Evolutionary conservation across 176 grass and related monocot species (phyloP).

Genomic region (sorghum (Sorghum bicolor)): DNA sequence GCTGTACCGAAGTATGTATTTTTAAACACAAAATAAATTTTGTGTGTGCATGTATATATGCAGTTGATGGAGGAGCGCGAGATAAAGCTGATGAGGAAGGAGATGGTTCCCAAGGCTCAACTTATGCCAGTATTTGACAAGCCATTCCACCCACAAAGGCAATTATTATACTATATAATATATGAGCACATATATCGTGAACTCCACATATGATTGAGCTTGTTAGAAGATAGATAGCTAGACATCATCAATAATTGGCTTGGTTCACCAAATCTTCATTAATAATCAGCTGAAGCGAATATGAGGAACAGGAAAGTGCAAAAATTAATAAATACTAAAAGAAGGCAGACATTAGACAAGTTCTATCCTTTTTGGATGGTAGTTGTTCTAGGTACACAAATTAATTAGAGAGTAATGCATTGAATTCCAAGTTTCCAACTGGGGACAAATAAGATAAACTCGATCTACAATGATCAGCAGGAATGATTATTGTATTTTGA

Average conservation of each 20-base stretch:
- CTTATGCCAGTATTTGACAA: conserved; percentile 94
- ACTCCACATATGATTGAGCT: conserved; percentile 3
- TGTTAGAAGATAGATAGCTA: not conserved
- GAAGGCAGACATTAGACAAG: not conserved
- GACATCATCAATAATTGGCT: not conserved
- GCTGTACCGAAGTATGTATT: not conserved
- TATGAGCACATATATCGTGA: conserved; percentile 26
- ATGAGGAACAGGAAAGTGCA: not conserved
- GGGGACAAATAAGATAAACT: not conserved
- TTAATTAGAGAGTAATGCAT: not conserved
- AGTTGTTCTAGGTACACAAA: not conserved
- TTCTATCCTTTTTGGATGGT: conserved; percentile 12
- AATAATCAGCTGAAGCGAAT: not conserved
- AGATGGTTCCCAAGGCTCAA: conserved; percentile 96
- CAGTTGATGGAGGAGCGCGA: conserved; percentile 91
- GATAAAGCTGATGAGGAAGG: conserved; percentile 92
- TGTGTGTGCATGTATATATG: not conserved
- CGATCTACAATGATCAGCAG: not conserved
- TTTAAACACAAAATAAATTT: not conserved
- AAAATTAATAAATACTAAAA: not conserved
- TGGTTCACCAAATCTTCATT: conserved; percentile 27
- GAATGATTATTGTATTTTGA: not conserved
- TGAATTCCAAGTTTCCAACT: not conserved
- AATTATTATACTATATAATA: conserved; percentile 14
- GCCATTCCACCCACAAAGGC: conserved; percentile 87